Conservation (phyloP, 116 monocot species). For the Phalaenopsis hybrid region DNA sequence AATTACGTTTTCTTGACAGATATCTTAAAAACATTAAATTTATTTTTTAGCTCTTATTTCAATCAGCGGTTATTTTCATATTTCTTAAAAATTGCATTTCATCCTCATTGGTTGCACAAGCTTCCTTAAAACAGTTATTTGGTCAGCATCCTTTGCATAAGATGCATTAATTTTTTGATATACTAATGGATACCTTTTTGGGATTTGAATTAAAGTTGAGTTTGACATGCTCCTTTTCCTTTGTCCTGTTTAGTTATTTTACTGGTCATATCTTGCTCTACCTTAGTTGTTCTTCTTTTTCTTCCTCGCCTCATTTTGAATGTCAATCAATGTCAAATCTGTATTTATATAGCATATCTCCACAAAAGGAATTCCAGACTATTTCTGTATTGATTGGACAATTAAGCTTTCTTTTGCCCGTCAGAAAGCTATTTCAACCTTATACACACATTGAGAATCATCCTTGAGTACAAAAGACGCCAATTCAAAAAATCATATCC, state of each 20-base stretch:
- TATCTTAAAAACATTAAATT: not conserved
- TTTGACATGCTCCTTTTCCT: not conserved
- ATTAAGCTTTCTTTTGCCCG: not conserved
- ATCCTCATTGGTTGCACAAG: not conserved
- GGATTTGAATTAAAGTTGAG: not conserved
- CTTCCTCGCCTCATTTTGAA: not conserved
- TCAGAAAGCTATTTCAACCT: not conserved
- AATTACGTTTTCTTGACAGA: not conserved
- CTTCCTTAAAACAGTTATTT: not conserved
- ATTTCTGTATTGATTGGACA: not conserved
- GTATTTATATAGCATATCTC: not conserved
- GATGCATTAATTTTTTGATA: not conserved
- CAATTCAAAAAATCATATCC: not conserved
- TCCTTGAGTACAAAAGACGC: not conserved
- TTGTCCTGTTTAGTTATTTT: not conserved
- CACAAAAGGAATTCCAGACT: not conserved
- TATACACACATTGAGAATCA: not conserved
- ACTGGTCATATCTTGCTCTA: not conserved
- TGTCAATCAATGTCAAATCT: not conserved
- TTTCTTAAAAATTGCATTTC: not conserved
- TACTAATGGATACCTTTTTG: not conserved
- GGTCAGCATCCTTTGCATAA: not conserved
- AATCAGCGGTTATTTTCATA: not conserved
- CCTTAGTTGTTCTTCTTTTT: not conserved
- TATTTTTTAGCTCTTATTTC: not conserved